A percentile compares a stretch with the other conserved stretches of the same genome.
phyloP scores from a whole-genome alignment of 805 yeast species.

The Saccharomycopsis fermentans region DNA sequence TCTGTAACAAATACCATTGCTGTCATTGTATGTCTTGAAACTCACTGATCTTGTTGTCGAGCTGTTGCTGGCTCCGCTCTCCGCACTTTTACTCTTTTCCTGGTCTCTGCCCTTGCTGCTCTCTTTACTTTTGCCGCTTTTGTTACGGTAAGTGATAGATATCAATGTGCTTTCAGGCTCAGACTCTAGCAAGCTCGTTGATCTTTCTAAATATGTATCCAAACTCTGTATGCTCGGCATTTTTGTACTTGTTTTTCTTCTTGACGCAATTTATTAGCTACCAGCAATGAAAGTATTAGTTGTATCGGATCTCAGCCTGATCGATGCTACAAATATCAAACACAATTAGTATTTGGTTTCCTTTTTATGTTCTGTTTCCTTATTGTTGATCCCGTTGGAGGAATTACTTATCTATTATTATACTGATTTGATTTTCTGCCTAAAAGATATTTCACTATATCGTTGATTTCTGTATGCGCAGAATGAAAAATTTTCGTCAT shows the following conservation, averaged over 20 bases:
- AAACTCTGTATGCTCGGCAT: constrained; percentile 22
- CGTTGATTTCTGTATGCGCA: neutral
- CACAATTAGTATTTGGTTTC: too few relatives aligned
- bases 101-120: constrained; percentile 18
- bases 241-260: neutral
- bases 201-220: constrained; percentile 25
- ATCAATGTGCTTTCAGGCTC: constrained; percentile 25
- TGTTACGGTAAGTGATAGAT: constrained; percentile 27
- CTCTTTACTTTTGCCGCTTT: constrained; percentile 19
- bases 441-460: neutral
- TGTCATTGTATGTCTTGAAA: constrained; percentile 59
- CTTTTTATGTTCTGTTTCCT: too few relatives aligned
- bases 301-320: too few relatives aligned
- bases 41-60: constrained; percentile 22
- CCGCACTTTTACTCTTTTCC: constrained; percentile 20
- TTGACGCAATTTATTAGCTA: too few relatives aligned
- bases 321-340: too few relatives aligned
- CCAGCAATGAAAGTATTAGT: too few relatives aligned
- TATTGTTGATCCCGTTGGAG: too few relatives aligned
- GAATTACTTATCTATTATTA: too few relatives aligned
- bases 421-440: neutral
- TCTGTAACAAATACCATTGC: constrained; percentile 49
- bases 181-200: constrained; percentile 24
- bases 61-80: constrained; percentile 21
- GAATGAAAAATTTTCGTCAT: neutral